phyloP scores from a whole-genome alignment of 2,329 filamentous ascomycete species.

The Trichoderma afroharzianum region DNA sequence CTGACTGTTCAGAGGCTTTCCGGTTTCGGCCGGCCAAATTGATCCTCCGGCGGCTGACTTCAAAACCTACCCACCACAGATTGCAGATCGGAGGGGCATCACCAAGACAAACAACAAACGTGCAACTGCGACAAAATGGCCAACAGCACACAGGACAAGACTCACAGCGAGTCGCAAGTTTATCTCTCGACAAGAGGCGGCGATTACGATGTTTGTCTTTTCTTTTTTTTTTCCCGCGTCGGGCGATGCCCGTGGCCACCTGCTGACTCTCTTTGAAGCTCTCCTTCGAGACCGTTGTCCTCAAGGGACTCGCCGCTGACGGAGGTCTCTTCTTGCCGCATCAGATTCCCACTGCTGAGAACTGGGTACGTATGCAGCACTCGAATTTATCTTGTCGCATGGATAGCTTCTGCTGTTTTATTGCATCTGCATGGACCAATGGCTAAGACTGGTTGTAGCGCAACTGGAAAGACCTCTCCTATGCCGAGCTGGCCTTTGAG shows the following conservation, averaged over 20 bases:
- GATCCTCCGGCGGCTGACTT: neutral
- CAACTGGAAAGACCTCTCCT: conserved; percentile 74
- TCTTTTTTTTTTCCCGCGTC: neutral
- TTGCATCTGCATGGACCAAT: neutral
- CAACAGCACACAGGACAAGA: conserved; percentile 20
- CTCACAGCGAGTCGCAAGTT: conserved; percentile 26
- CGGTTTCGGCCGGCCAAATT: conserved; percentile 14
- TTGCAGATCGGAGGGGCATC: conserved; percentile 7
- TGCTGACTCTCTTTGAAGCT: conserved; percentile 48
- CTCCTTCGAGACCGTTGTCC: conserved; percentile 85
- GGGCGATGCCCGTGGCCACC: neutral
- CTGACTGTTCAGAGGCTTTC: neutral
- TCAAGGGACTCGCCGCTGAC: conserved; percentile 84
- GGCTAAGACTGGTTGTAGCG: conserved; percentile 9
- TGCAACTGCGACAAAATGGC: conserved; percentile 21
- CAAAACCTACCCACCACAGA: conserved; percentile 11
- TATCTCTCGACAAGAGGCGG: conserved; percentile 28
- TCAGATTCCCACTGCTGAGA: conserved; percentile 56
- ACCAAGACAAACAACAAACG: conserved; percentile 1
- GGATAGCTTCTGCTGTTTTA: neutral
- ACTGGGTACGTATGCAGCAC: conserved; percentile 19
- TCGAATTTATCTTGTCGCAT: neutral
- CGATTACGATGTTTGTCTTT: conserved; percentile 26
- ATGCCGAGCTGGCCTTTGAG: conserved; percentile 76
- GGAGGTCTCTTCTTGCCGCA: conserved; percentile 89